phyloP scores from a whole-genome alignment of 2,329 filamentous ascomycete species.

The Catunica adiposa region DNA sequence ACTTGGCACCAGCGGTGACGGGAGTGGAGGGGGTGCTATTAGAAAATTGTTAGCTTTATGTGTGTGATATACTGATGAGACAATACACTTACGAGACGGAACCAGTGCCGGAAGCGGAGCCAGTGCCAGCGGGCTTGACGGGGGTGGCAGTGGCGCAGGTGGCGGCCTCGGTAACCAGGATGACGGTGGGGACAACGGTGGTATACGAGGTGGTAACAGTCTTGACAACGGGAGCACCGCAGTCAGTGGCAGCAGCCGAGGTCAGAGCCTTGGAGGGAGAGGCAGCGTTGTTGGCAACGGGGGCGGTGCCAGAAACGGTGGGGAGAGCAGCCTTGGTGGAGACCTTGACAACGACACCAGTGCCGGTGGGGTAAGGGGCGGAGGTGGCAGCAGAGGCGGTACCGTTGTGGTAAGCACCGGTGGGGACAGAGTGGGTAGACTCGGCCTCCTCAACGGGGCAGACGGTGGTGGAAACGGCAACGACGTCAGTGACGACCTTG shows the following conservation, averaged over 20 bases:
- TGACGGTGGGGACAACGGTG: conserved; percentile 38
- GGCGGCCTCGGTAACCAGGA: conserved; percentile 26
- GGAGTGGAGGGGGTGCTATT: conserved; percentile 20
- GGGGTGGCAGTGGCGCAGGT: conserved; percentile 24
- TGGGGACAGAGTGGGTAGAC: conserved; percentile 6
- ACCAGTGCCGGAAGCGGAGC: conserved; percentile 26
- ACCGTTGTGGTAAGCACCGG: conserved; percentile 14
- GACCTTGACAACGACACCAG: conserved; percentile 9
- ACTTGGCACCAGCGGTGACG: conserved; percentile 35
- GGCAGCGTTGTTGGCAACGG: conserved; percentile 12
- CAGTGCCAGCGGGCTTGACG: conserved; percentile 22
- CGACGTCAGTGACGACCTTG: conserved; percentile 23
- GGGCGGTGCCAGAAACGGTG: conserved; percentile 11
- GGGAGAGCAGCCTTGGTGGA: conserved; percentile 14
- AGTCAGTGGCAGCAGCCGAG: conserved; percentile 17
- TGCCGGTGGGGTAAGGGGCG: conserved; percentile 12
- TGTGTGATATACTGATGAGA: not conserved
- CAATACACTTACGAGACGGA: conserved; percentile 24
- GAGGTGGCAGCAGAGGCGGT: not conserved
- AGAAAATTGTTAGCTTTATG: conserved; percentile 11
- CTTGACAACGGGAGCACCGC: conserved; percentile 27
- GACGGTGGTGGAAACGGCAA: conserved; percentile 26
- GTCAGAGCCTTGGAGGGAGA: conserved; percentile 16
- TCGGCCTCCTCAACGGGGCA: conserved; percentile 21
- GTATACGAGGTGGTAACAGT: conserved; percentile 40